phyloP scores from a whole-genome alignment of 768 basidiomycete species.

The Lentinula boryana region DNA sequence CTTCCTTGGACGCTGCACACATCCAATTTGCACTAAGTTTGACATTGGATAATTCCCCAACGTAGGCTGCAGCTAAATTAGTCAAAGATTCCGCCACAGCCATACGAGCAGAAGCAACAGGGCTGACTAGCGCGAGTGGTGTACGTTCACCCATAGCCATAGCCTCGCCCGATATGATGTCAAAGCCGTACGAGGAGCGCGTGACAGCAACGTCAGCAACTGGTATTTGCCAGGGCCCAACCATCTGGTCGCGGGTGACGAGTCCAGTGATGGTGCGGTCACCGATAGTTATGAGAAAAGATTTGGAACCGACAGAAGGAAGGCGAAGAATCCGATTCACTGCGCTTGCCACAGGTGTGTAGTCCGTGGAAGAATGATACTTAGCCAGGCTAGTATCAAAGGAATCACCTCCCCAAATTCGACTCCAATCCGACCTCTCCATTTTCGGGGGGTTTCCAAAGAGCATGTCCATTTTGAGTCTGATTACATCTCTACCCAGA shows the following conservation, averaged over 20 bases:
- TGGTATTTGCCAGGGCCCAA: constrained; percentile 97
- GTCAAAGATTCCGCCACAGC: constrained; percentile 92
- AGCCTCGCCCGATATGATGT: constrained; percentile 79
- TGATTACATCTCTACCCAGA: constrained; percentile 72
- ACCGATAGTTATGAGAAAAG: constrained; percentile 98
- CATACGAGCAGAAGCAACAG: constrained; percentile 92
- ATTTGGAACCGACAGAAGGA: constrained; percentile 91
- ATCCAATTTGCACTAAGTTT: constrained; percentile 99
- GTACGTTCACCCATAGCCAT: constrained; percentile 99
- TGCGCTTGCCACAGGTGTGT: constrained; percentile 35
- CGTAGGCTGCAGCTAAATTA: constrained; percentile 79
- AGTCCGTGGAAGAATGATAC: constrained; percentile 47
- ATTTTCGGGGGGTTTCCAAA: constrained; percentile 97
- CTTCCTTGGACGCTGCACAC: constrained; percentile 86
- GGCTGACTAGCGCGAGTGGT: constrained; percentile 79
- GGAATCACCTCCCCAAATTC: constrained; percentile 25
- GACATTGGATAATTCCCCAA: constrained; percentile 63
- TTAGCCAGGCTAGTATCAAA: constrained; percentile 71
- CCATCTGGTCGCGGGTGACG: constrained; percentile 97
- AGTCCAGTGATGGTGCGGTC: constrained; percentile 93
- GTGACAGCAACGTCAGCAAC: constrained; percentile 97
- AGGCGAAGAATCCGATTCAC: constrained; percentile 80
- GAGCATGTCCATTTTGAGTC: constrained; percentile 88
- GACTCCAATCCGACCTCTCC: constrained; percentile 62
- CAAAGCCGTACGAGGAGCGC: constrained; percentile 90